Base-by-base conservation (phyloP, 306 rosid species). In the peach (Prunus persica) region DNA sequence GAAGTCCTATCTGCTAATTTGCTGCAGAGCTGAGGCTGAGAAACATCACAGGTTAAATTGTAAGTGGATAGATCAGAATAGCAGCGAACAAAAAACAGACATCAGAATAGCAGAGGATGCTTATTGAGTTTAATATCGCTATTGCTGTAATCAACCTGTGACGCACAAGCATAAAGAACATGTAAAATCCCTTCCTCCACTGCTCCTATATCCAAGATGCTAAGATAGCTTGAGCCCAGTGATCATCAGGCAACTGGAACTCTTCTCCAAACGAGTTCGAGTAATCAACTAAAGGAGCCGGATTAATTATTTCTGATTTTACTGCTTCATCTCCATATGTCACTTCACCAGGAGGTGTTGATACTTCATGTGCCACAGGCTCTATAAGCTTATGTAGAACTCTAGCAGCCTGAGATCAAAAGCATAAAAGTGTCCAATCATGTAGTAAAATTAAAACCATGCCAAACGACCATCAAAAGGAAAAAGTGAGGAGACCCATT, bases 131-230 rank as follows among this genome's bases (percentile, higher is more conserved):
- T 65, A 64, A 63, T 72, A 78, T 78, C 82, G 82, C 57, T 61
- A 79, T 75, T 22, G 65, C 65, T 32, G 86, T 50, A 67, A 84
- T 68, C 56, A 87, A 93, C 98, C 97, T 93, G 98, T 45, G 97
- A 89, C 27, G 96, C 97, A 81, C 93, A 91, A 79, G 93, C 91
- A 90, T 86, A 93, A 74, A 93, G 93, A 82, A 93, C 86, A 50
- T 93, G 97, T 69, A 88, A 78, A 81, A 93, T 84, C 80, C 97
- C 97, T 85, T 93, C 98, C 83, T 93, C 98, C 78, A 90, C 96
- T 5, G 91, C 96, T 55, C 85, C 96, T 49, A 91, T 58, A 85
- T 93, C 98, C 81, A 93, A 72, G 78, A 88, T 80, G 82, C 84
- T 93, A 65, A 88, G 88, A 84, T 87, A 88, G 88, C 89, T 88